A percentile compares a stretch with the other conserved stretches of the same genome.
These are phyloP conservation scores for Aspergillus nidulans DNA, from an alignment of 495 filamentous ascomycete genomes.

Conservation along the genomic window DNA sequence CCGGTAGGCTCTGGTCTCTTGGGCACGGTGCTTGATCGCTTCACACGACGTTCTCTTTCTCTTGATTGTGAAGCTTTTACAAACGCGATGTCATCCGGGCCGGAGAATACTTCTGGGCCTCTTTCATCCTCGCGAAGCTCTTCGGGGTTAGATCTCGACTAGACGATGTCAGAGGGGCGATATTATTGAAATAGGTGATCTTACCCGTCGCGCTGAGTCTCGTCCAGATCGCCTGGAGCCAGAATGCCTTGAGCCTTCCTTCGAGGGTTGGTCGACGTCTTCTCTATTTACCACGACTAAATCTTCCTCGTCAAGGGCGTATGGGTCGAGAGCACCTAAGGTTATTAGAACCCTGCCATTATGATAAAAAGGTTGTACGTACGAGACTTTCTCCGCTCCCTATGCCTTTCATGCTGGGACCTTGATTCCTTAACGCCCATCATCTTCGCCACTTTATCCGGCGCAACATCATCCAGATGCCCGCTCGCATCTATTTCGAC, in stretches of 20 bases:
- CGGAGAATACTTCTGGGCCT: slow-evolving; percentile 35
- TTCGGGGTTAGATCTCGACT: slow-evolving; percentile 28
- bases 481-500: slow-evolving; percentile 45
- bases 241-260: slow-evolving; percentile 27
- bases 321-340: slow-evolving; percentile 51
- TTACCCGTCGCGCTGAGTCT: slow-evolving; percentile 37
- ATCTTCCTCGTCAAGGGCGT: slow-evolving; percentile 56
- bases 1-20: slow-evolving; percentile 45
- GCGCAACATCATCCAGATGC: slow-evolving; percentile 48
- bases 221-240: slow-evolving; percentile 30
- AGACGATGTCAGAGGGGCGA: neutral
- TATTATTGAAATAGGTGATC: neutral
- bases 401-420: slow-evolving; percentile 32
- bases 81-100: slow-evolving; percentile 65
- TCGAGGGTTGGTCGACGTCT: slow-evolving; percentile 39
- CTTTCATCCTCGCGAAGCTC: slow-evolving; percentile 39
- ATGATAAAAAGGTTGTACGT: slow-evolving; percentile 8
- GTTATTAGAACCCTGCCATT: neutral
- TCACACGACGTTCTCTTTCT: slow-evolving; percentile 55
- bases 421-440: slow-evolving; percentile 48
- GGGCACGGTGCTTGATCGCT: slow-evolving; percentile 39
- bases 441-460: slow-evolving; percentile 55
- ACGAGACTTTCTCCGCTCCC: slow-evolving; percentile 39
- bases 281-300: slow-evolving; percentile 52
- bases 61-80: slow-evolving; percentile 60